Base-by-base conservation (phyloP, 2,329 filamentous ascomycete species). In the Raffaelea deltoideospora region DNA sequence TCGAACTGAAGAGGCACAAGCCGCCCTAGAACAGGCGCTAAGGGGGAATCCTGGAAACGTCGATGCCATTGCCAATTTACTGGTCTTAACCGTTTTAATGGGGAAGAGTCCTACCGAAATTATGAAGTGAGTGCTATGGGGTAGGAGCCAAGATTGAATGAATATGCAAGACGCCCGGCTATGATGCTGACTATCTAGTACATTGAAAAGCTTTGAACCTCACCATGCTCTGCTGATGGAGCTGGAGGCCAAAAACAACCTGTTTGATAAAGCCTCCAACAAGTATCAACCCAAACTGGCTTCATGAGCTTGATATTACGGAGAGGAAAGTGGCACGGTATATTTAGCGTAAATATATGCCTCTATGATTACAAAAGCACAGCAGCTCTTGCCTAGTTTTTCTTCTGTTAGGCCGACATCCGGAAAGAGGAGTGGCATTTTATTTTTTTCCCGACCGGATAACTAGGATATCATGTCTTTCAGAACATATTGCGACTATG, bases 251-350 rank as follows among this genome's bases (percentile, higher is more conserved):
- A 96, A 94, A 76, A 84, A 76, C 55, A 71, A 67, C n/a, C 60
- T 86, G 40, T 96, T 96, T 53, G 84, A 93, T 56, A 76, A 76
- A 49, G 87, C 87, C 11, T 83, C 82, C 17, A 67, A 73, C 20
- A 96, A 93, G 61, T 96, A 90, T 59, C 78, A 74, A 46, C 72
- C 87, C 24, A 94, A 88, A 65, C 84, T 85, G 43, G n/a, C n/a
- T n/a, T n/a, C n/a, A n/a, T n/a, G n/a, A n/a, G n/a, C n/a, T n/a
- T n/a, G n/a, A n/a, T n/a, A n/a, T n/a, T n/a, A n/a, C n/a, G n/a
- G n/a, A n/a, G n/a, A n/a, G n/a, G n/a, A n/a, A n/a, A n/a, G n/a
- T n/a, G n/a, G n/a, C n/a, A n/a, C n/a, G n/a, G n/a, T n/a, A n/a
- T n/a, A n/a, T n/a, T n/a, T n/a, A n/a, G n/a, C n/a, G n/a, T n/a